These are phyloP conservation scores for Phytophthora macrochlamydospora DNA, from an alignment of 352 stramenopile genomes.

Conservation along the genomic window DNA sequence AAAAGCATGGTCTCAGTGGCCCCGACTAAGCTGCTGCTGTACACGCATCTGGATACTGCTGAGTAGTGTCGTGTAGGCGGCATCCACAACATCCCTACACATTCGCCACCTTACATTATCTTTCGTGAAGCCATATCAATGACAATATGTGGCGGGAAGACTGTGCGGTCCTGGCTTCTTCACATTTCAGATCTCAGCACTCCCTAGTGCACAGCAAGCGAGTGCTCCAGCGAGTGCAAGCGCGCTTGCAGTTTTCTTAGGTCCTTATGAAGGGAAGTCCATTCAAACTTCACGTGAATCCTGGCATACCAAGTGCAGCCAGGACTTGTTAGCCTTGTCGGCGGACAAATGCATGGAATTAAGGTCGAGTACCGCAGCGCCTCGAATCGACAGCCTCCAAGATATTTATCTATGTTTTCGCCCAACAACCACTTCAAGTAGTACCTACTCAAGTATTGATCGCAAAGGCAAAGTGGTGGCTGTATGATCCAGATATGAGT, in stretches of 20 bases:
- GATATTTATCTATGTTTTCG: constrained; percentile 24
- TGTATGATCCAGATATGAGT: constrained; percentile 2
- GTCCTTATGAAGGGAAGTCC: constrained; percentile 47
- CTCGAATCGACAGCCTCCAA: constrained; percentile 5
- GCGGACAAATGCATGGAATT: constrained; percentile 42
- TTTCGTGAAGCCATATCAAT: no score
- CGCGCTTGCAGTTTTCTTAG: constrained; percentile 39
- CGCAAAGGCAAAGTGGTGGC: constrained; percentile 22
- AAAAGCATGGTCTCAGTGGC: no score
- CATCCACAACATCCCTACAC: no score
- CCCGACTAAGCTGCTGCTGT: no score
- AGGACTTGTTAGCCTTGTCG: constrained; percentile 20
- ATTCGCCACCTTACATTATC: no score
- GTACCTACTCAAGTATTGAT: constrained; percentile 22
- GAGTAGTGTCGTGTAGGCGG: no score
- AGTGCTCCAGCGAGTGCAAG: constrained; percentile 17
- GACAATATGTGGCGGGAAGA: no score
- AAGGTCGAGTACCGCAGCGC: constrained; percentile 48
- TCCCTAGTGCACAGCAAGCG: constrained; percentile 22
- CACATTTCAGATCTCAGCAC: constrained; percentile 46
- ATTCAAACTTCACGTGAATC: constrained; percentile 48
- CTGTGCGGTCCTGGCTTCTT: constrained; percentile 26
- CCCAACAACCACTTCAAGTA: constrained; percentile 13
- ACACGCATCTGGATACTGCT: no score
- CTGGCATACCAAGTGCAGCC: constrained; percentile 31